Conservation (phyloP, 179 eudicot species). For the Corrigiola litoralis region DNA sequence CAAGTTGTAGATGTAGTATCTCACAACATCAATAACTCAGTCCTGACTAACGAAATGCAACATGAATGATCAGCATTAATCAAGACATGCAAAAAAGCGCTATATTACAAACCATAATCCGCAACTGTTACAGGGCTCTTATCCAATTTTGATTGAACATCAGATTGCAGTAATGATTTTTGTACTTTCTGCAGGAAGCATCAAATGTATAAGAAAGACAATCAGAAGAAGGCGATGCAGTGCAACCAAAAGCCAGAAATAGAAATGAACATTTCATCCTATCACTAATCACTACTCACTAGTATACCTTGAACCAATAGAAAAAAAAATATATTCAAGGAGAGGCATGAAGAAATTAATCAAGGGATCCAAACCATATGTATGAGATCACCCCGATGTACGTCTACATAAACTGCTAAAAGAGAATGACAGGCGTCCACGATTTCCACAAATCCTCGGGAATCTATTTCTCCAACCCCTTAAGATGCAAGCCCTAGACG, state of each 20-base stretch:
- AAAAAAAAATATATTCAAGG: background rate
- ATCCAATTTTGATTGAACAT: conserved; percentile 95
- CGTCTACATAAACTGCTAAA: too few relatives aligned
- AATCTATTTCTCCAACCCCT: background rate
- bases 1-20: too few relatives aligned
- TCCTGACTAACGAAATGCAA: too few relatives aligned
- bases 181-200: conserved; percentile 70
- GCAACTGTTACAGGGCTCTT: conserved; percentile 97
- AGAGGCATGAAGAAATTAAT: background rate
- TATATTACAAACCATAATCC: conserved; percentile 73
- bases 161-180: conserved; percentile 78
- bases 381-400: background rate
- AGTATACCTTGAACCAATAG: background rate
- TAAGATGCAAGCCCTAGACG: too few relatives aligned
- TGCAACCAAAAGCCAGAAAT: background rate
- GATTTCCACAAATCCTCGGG: background rate
- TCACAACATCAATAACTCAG: too few relatives aligned
- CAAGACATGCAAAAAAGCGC: background rate
- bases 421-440: background rate
- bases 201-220: background rate
- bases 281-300: background rate
- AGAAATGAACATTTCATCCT: background rate
- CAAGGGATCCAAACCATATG: background rate
- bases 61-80: background rate
- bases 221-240: background rate